phyloP scores from a whole-genome alignment of 345 rosid genomes.

The Ceriops decandra region DNA sequence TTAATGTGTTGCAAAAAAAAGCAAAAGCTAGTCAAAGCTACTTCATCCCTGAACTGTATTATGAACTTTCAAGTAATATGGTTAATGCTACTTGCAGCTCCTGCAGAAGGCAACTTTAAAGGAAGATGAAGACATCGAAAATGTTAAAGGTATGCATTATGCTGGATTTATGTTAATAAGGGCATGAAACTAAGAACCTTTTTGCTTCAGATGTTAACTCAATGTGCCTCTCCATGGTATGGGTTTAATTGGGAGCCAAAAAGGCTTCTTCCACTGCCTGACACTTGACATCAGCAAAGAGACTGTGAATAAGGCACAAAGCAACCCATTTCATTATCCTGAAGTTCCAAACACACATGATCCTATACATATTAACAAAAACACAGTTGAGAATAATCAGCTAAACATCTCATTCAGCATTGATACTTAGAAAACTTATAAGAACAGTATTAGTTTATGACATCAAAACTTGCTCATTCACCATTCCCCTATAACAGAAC shows the following conservation, averaged over 20 bases:
- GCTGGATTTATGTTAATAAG: neutral
- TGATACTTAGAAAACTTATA: neutral
- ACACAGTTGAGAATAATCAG: neutral
- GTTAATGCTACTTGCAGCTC: slow-evolving; percentile 42
- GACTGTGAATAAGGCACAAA: no score
- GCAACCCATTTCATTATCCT: no score
- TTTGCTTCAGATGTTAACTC: neutral
- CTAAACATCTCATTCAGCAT: slow-evolving; percentile 3
- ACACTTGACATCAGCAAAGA: no score
- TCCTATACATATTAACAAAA: no score
- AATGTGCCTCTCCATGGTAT: neutral
- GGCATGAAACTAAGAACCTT: neutral
- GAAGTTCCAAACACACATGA: no score
- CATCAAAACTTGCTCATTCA: no score
- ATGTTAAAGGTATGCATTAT: slow-evolving; percentile 39
- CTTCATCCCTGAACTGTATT: neutral
- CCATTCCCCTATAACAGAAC: no score
- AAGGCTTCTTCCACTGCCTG: no score
- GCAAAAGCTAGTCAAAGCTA: neutral
- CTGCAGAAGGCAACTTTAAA: slow-evolving; percentile 37
- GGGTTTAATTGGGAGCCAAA: no score
- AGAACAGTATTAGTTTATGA: neutral
- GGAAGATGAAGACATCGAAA: slow-evolving; percentile 35
- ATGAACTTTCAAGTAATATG: slow-evolving; percentile 14
- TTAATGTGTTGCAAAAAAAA: slow-evolving; percentile 7